phyloP scores from a whole-genome alignment of 768 basidiomycete species.

The Saitozyma sp. region DNA sequence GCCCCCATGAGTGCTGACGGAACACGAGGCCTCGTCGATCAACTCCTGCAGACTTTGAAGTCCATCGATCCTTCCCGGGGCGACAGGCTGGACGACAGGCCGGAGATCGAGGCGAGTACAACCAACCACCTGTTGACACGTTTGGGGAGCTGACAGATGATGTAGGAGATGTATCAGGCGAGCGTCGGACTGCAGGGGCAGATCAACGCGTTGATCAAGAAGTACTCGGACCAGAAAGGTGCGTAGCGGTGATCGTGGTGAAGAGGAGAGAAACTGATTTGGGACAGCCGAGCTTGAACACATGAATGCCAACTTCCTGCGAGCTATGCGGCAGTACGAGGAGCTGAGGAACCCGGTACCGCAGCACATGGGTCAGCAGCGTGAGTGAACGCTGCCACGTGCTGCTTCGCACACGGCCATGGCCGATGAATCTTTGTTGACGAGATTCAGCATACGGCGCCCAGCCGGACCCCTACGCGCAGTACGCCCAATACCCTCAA shows the following conservation, averaged over 20 bases:
- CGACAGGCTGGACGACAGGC: constrained; percentile 84
- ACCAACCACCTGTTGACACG: background rate
- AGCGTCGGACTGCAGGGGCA: constrained; percentile 88
- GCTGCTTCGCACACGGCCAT: background rate
- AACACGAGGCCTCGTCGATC: constrained; percentile 45
- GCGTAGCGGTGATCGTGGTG: constrained; percentile 11
- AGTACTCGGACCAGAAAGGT: constrained; percentile 91
- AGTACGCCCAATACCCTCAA: constrained; percentile 41
- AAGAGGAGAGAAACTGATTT: constrained; percentile 2
- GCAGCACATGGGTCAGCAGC: background rate
- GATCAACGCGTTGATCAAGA: constrained; percentile 94
- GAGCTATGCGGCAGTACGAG: constrained; percentile 85
- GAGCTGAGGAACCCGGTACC: constrained; percentile 73
- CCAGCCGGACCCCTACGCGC: constrained; percentile 42
- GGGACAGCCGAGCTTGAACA: constrained; percentile 81
- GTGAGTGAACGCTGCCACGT: background rate
- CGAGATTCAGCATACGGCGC: background rate
- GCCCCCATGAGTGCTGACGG: too few relatives aligned
- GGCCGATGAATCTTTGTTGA: too few relatives aligned
- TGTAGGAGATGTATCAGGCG: constrained; percentile 80
- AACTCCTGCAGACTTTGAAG: constrained; percentile 62
- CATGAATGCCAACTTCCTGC: constrained; percentile 91
- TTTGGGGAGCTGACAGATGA: background rate
- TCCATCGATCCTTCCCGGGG: constrained; percentile 67
- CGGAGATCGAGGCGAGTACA: constrained; percentile 72